Conservation (phyloP, 2,329 filamentous ascomycete species). For the Fusarium humuli region DNA sequence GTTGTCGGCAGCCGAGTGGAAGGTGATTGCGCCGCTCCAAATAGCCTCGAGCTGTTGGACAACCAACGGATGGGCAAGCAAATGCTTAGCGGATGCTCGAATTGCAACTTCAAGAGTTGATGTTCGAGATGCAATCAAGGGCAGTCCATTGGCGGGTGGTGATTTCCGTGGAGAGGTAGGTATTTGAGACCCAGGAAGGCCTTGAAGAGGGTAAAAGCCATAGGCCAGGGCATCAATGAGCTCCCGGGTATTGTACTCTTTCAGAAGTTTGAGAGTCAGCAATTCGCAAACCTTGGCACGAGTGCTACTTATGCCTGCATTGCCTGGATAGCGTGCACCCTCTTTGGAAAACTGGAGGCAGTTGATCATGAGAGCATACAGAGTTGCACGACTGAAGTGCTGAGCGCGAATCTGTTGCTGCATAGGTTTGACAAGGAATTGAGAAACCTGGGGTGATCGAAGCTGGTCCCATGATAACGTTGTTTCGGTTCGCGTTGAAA, state of each 20-base stretch:
- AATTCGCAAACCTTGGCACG: constrained; percentile 91
- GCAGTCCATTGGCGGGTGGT: constrained; percentile 57
- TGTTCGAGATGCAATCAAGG: constrained; percentile 76
- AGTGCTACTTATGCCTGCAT: constrained; percentile 84
- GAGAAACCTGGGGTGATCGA: constrained; percentile 93
- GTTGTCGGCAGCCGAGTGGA: constrained; percentile 88
- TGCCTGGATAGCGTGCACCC: constrained; percentile 82
- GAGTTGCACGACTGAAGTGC: constrained; percentile 85
- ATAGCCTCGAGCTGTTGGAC: constrained; percentile 97
- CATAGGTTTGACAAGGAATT: constrained; percentile 95
- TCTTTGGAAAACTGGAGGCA: constrained; percentile 94
- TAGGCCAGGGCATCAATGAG: constrained; percentile 95
- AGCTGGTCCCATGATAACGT: constrained; percentile 95
- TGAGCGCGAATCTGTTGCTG: constrained; percentile 86
- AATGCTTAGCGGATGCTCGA: constrained; percentile 90
- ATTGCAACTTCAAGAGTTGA: constrained; percentile 95
- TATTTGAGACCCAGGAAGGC: constrained; percentile 67
- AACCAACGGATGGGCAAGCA: constrained; percentile 89
- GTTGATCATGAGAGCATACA: constrained; percentile 93
- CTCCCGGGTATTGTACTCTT: constrained; percentile 89
- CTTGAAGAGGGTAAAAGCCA: constrained; percentile 93
- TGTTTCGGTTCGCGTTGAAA: constrained; percentile 88
- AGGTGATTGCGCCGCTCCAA: constrained; percentile 95
- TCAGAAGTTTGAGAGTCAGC: constrained; percentile 87
- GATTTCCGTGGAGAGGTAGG: constrained; percentile 47